Percentiles rank a stretch among this genome's conserved stretches.
Evolutionary conservation across 1,284 basidiomycete genomes (phyloP).

Genomic region (Xerocomus minutiporus): DNA sequence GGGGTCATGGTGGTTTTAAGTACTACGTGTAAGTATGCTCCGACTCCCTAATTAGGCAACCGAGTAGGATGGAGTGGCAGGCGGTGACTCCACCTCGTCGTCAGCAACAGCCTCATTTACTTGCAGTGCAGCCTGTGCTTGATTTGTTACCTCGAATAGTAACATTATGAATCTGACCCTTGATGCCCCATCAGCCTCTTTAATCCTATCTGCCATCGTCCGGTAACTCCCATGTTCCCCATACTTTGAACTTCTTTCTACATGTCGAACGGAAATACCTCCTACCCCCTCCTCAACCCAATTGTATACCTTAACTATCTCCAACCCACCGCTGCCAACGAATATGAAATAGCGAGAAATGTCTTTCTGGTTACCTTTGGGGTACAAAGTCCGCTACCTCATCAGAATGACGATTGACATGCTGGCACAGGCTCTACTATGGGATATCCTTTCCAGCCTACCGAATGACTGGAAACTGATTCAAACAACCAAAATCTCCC

Average conservation of each 20-base stretch:
- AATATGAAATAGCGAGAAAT: slow-evolving; percentile 24
- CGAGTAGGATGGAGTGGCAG: background rate
- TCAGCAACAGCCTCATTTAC: background rate
- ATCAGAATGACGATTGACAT: slow-evolving; percentile 5
- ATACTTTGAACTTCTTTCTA: background rate
- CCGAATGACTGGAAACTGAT: slow-evolving; percentile 18
- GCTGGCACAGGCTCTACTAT: slow-evolving; percentile 19
- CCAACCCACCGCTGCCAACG: slow-evolving; percentile 13
- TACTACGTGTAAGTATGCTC: background rate
- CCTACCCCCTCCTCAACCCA: slow-evolving; percentile 20
- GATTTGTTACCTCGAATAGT: background rate
- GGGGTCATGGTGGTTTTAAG: background rate
- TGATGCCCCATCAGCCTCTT: background rate
- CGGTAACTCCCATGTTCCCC: background rate
- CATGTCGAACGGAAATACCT: background rate
- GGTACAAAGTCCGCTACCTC: slow-evolving; percentile 5
- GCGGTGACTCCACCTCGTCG: background rate
- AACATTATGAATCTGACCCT: background rate
- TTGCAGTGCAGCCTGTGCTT: background rate
- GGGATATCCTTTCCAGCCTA: slow-evolving; percentile 27
- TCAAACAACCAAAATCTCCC: slow-evolving; percentile 11
- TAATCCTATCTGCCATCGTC: background rate
- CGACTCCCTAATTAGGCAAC: slow-evolving; percentile 6
- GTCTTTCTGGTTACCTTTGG: slow-evolving; percentile 23
- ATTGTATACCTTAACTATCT: slow-evolving; percentile 28